Base-by-base conservation (phyloP, 441 rosid genomes). In the Gossypium gossypioides region DNA sequence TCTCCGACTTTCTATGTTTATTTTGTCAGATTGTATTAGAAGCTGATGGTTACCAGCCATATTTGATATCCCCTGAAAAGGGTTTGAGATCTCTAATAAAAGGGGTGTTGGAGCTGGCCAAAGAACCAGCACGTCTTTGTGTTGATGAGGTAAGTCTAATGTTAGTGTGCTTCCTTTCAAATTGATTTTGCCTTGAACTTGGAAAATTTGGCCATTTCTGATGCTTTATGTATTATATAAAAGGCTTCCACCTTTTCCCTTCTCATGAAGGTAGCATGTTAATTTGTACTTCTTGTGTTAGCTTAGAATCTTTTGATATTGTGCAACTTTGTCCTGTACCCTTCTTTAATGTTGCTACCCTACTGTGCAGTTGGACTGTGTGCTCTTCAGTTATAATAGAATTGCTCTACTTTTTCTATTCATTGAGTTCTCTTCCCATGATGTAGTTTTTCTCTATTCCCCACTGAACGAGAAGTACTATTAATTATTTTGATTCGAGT, bases 21-120 rank as follows among this genome's bases (percentile, higher is more conserved):
- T 72, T 68, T 72, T 68, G 76, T 59, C 81, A 89, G 93, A 87
- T 89, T 71, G 93, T 89, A 54, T 76, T 89, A 75, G 91, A 89
- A 78, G 93, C 93, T 4, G 93, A 89, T 86, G 93, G 93, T 71
- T 89, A 89, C 84, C 91, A 89, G 70, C 94, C 94, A 32, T 89
- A 89, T 87, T 87, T 89, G 64, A 89, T 89, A 82, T 89, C 94
- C 71, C 91, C 94, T n/a, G 94, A 89, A 72, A 89, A 89, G 79
- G 94, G 94, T 71, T 78, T 89, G 81, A 82, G 94, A 75, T 87
- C 94, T 59, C 74, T 89, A 78, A 89, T 89, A 72, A 89, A 89
- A 79, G 77, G 74, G 68, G 94, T 89, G 64, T 81, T 89, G 71
- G 94, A 89, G 84, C 81, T 87, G 74, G 94, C 91, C 58, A 89